Evolutionary conservation across 768 basidiomycete species (phyloP), one percentile per base, ranked within the genome.

Genomic region (Podaxis sp.): DNA sequence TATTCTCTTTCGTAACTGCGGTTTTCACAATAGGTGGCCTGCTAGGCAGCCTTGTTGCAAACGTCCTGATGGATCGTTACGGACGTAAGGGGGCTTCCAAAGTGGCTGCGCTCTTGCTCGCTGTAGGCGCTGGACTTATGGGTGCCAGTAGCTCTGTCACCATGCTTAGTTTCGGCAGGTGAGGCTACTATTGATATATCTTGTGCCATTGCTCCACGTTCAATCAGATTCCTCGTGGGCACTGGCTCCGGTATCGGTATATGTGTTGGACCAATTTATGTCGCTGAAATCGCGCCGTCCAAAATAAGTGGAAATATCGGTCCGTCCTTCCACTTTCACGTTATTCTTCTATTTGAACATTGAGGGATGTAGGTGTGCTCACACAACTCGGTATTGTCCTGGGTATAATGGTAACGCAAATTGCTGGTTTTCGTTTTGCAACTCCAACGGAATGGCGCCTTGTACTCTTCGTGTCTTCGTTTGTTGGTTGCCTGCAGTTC

Each of bases 1-100:
- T 81, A 0, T 98, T 96, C 76, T 92, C 94, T 19, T 72, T 89
- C 49, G 84, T 97, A 38, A 98, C 96, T 0, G 81, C 94, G 30
- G 74, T 92, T 28, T 97, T 93, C 76, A 95, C 95, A 1, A 74
- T 92, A 15, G 96, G 96, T 12, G 96, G 96, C 40, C 81, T 98
- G 26, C 64, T 87, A 15, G 95, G 94, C 7, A 93, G 92, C 70
- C 69, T 89, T 28, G 71, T 77, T 13, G 87, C 92, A 2, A 89
- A 89, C 68, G 69, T 83, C 19, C 68, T 88, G 61, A 90, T 91
- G 82, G 89, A 92, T 65, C 77, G 79, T 36, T 83, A 76, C 69
- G 94, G 95, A 2, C 84, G 93, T 33, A 89, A 82, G 63, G 86
- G 86, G 9, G 87, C 92, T 1, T 79, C 86, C 2, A 80, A 82